Conservation (phyloP, 176 grass and related monocot species). For the Phragmites australis region DNA sequence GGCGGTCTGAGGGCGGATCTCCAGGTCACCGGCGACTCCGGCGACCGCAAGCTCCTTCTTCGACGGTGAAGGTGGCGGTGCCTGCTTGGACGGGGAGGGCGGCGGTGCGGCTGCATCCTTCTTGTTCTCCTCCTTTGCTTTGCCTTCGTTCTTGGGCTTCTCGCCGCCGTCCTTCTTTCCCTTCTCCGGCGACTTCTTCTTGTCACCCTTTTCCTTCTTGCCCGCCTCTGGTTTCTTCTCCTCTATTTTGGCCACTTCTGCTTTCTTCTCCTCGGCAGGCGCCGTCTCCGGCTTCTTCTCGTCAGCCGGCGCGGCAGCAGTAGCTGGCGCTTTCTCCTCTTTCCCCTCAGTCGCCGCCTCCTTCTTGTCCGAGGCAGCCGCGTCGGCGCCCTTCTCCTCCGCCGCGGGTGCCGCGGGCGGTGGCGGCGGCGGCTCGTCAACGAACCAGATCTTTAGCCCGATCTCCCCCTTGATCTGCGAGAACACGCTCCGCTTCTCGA, state of each 20-base stretch:
- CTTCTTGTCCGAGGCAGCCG: slow-evolving; percentile 26
- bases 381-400: slow-evolving; percentile 13
- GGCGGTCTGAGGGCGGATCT: slow-evolving; percentile 58
- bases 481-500: slow-evolving; percentile 96
- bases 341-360: slow-evolving; percentile 28
- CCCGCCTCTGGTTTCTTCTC: slow-evolving; percentile 47
- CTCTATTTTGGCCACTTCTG: slow-evolving; percentile 48
- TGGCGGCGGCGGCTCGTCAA: slow-evolving; percentile 56
- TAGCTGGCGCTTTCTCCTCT: not conserved
- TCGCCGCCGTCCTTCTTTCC: slow-evolving; percentile 57
- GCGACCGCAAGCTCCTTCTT: slow-evolving; percentile 55
- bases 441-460: slow-evolving; percentile 78
- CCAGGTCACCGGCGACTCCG: slow-evolving; percentile 59
- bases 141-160: slow-evolving; percentile 50
- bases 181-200: slow-evolving; percentile 61
- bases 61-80: slow-evolving; percentile 48
- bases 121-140: slow-evolving; percentile 50
- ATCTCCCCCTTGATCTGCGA: slow-evolving; percentile 98
- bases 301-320: slow-evolving; percentile 13
- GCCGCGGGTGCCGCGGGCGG: not conserved
- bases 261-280: slow-evolving; percentile 53
- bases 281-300: slow-evolving; percentile 43
- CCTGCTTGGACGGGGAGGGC: slow-evolving; percentile 38
- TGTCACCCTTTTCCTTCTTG: slow-evolving; percentile 51
- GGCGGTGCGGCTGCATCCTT: slow-evolving; percentile 30